Conservation (phyloP, 352 stramenopile genomes). For the Phytophthora ohioensis region DNA sequence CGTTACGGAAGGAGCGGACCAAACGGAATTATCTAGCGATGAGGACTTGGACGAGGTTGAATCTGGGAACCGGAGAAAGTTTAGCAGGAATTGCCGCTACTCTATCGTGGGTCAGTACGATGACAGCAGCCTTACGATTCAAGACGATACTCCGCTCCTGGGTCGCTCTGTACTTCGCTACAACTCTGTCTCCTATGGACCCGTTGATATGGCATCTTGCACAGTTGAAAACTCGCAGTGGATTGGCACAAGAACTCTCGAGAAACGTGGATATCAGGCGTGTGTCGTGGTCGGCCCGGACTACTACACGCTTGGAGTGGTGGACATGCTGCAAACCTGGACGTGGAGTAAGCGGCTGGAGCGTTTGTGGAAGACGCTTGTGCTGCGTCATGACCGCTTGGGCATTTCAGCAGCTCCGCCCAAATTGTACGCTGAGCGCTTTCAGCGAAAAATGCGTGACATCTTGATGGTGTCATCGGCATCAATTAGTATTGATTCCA, state of each 20-base stretch:
- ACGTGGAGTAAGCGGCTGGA: constrained; percentile 86
- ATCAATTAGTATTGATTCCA: constrained; percentile 57
- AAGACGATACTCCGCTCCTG: constrained; percentile 61
- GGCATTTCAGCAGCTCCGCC: constrained; percentile 86
- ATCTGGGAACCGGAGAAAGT: constrained; percentile 56
- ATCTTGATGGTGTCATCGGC: constrained; percentile 84
- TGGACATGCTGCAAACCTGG: constrained; percentile 93
- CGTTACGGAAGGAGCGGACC: constrained; percentile 40
- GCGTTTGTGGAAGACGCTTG: constrained; percentile 84
- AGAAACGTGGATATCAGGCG: constrained; percentile 77
- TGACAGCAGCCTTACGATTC: constrained; percentile 39
- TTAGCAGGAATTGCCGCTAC: constrained; percentile 76
- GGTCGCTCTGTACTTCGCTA: constrained; percentile 43
- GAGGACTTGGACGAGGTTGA: constrained; percentile 70
- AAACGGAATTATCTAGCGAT: constrained; percentile 52
- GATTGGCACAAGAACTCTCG: constrained; percentile 64
- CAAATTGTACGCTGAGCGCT: constrained; percentile 77
- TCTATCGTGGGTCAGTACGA: constrained; percentile 69
- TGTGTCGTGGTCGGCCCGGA: constrained; percentile 83
- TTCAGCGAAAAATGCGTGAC: constrained; percentile 85
- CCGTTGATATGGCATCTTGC: constrained; percentile 26
- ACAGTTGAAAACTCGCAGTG: constrained; percentile 52
- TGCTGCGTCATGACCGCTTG: constrained; percentile 71
- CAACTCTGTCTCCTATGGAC: constrained; percentile 56
- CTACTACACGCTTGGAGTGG: constrained; percentile 89